phyloP scores from a whole-genome alignment of 495 filamentous ascomycete genomes.

The Neurospora cerealis region DNA sequence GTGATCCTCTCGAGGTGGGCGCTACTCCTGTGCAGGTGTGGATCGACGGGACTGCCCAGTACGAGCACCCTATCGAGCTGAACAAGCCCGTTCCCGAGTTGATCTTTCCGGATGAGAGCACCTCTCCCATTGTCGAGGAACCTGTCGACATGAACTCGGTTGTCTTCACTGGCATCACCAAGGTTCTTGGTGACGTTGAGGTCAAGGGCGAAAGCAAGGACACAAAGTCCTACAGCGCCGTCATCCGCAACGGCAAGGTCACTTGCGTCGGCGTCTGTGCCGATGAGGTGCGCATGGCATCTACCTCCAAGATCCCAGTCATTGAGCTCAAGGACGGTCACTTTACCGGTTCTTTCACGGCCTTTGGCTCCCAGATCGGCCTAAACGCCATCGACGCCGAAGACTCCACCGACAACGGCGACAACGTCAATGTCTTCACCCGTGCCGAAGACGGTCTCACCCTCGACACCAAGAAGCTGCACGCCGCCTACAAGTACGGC shows the following conservation, averaged over 20 bases:
- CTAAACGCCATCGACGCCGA: conserved; percentile 49
- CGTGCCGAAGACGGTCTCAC: conserved; percentile 36
- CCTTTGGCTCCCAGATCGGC: conserved; percentile 42
- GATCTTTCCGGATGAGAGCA: conserved; percentile 19
- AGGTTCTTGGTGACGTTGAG: conserved; percentile 24
- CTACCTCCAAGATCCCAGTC: conserved; percentile 16
- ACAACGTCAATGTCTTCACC: conserved; percentile 26
- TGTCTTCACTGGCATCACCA: conserved; percentile 38
- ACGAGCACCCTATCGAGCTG: conserved; percentile 33
- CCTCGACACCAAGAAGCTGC: conserved; percentile 36
- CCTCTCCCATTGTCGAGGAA: conserved; percentile 24
- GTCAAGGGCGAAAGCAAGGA: neutral
- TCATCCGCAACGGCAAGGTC: conserved; percentile 38
- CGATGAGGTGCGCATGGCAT: conserved; percentile 21
- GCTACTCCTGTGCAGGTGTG: conserved; percentile 53
- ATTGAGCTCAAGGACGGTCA: conserved; percentile 45
- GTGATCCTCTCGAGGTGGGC: conserved; percentile 50
- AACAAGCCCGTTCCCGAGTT: conserved; percentile 23
- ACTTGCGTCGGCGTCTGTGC: conserved; percentile 39
- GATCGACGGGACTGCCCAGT: conserved; percentile 50
- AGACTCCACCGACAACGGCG: conserved; percentile 35
- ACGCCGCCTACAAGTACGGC: conserved; percentile 30
- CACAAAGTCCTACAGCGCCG: conserved; percentile 23
- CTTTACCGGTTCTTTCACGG: conserved; percentile 44
- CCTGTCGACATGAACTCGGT: conserved; percentile 23